Evolutionary conservation across 176 grass and related monocot species (phyloP).

Genomic region (Aegilops longissima): DNA sequence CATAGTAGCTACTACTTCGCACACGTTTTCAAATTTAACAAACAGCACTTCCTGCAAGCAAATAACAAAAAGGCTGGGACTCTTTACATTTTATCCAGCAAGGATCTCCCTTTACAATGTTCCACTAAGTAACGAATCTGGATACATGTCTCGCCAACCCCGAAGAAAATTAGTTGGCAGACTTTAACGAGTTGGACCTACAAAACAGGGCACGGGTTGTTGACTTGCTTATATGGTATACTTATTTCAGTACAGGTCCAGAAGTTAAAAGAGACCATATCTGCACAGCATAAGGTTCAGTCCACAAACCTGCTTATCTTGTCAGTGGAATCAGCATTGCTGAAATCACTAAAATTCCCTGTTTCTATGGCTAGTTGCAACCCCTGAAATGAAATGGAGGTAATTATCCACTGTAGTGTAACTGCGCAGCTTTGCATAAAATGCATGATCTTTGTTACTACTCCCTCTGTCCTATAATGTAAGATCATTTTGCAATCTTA

Average conservation of each 20-base stretch:
- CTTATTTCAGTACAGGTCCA: background rate
- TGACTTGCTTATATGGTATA: background rate
- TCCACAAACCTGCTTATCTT: conserved; percentile 48
- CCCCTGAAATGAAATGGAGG: conserved; percentile 38
- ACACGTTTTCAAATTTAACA: conserved; percentile 25
- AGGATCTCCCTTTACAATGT: conserved; percentile 33
- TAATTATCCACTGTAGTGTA: conserved; percentile 6
- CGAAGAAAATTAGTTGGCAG: conserved; percentile 28
- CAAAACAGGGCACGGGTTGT: background rate
- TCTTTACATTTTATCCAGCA: conserved; percentile 39
- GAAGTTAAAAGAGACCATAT: background rate
- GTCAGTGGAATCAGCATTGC: conserved; percentile 33
- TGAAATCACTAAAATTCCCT: conserved; percentile 26
- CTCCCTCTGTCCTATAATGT: too few relatives aligned
- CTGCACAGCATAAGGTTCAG: background rate
- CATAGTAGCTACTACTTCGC: background rate
- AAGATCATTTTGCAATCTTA: too few relatives aligned
- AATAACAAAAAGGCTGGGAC: conserved; percentile 39
- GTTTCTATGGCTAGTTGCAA: conserved; percentile 60
- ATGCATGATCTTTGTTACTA: background rate
- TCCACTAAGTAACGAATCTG: background rate
- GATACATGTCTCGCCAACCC: background rate
- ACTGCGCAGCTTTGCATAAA: background rate
- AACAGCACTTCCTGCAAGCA: conserved; percentile 37
- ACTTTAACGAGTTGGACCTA: conserved; percentile 44